Evolutionary conservation across 1,284 basidiomycete genomes (phyloP).

Genomic region (Leccinum solheimii): DNA sequence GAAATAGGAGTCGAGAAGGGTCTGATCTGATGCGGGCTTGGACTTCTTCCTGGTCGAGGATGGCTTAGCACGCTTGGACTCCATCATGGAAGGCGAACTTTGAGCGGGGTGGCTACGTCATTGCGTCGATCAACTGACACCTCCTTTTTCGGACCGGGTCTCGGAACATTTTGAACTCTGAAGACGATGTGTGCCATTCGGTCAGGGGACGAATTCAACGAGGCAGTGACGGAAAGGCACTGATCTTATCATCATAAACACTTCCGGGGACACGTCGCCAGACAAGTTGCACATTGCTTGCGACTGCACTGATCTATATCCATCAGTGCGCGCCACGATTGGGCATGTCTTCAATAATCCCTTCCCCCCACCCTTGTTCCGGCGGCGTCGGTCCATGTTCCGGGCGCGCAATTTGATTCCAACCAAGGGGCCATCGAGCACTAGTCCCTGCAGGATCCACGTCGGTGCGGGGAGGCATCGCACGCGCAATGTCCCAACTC

Average conservation of each 20-base stretch:
- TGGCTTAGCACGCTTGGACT: constrained; percentile 23
- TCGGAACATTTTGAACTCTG: not conserved
- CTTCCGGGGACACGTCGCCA: not conserved
- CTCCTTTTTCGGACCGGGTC: constrained; percentile 24
- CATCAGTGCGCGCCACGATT: constrained; percentile 20
- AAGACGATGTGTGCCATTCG: not conserved
- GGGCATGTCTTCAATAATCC: not conserved
- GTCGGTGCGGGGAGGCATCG: not conserved
- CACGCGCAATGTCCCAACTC: constrained; percentile 12
- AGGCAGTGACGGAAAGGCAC: constrained; percentile 6
- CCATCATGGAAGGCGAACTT: constrained; percentile 18
- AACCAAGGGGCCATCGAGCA: not conserved
- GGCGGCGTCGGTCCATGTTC: constrained; percentile 17
- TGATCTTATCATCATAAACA: constrained; percentile 1
- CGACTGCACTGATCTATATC: constrained; percentile 9
- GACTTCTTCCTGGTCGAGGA: constrained; percentile 21
- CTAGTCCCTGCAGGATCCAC: constrained; percentile 23
- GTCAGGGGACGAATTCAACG: not conserved
- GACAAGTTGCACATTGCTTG: constrained; percentile 7
- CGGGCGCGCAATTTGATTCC: constrained; percentile 8
- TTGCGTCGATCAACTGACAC: constrained; percentile 26
- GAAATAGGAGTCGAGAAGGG: constrained; percentile 32
- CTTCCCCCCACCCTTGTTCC: constrained; percentile 15
- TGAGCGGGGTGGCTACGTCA: constrained; percentile 29
- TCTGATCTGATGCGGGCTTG: constrained; percentile 22